Evolutionary conservation across 371 early-diverging fungal species (phyloP), one percentile per base, ranked within the genome.

Genomic region (Mucor piriformis): DNA sequence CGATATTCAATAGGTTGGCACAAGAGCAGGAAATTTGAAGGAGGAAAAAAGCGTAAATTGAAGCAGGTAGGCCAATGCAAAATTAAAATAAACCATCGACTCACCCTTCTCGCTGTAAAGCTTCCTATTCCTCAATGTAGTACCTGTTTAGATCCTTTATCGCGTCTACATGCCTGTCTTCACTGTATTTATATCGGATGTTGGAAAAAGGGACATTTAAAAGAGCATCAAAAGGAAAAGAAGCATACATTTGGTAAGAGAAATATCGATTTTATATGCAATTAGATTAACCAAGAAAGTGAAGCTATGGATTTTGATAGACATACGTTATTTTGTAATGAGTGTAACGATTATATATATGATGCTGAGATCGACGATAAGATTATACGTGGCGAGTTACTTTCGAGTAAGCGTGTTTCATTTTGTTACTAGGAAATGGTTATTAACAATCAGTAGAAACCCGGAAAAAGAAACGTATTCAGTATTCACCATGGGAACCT

Each of bases 321-420:
- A 51, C 56, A 68, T 49, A 49, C 64, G 1, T 40, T 68, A 35
- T 68, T 64, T 50, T 96, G 97, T 63, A 50, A 50, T n/a, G 72
- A 75, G 16, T 96, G 97, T 76, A 77, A 82, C 47, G 94, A 95
- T 63, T 95, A 94, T 69, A 81, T 95, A 0, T 93, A 93, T 68
- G 95, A 95, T 69, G 59, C 80, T 6, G 90, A 90, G 37, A 76
- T 94, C 13, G 84, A 86, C n/a, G 79, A 83, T 13, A 75, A 51
- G 20, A 61, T 81, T 82, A 51, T 74, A 74, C 66, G 79, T 73
- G 54, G 61, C 70, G 91, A 93, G 67, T 60, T 78, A 15, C 63
- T 85, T 12, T 50, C 50, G 21, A 85, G 38, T 79, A 83, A 12
- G 69, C 37, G n/a, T 4, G 6, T 24, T 38, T 38, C 3, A 16